Evolutionary conservation across 768 basidiomycete genomes (phyloP).

Genomic region (Tricholoma saponaceum): DNA sequence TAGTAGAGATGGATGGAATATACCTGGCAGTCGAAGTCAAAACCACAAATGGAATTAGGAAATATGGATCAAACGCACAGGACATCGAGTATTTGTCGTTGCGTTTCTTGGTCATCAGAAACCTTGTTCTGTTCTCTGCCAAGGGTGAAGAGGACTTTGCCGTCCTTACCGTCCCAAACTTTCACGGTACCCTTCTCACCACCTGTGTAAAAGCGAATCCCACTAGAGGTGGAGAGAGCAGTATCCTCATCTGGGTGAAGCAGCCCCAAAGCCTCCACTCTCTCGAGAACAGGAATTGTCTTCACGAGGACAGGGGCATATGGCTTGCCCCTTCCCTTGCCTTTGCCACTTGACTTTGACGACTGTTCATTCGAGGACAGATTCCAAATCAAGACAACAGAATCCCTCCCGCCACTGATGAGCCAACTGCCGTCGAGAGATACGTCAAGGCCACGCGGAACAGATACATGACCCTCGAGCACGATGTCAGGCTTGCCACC

Average conservation of each 20-base stretch:
- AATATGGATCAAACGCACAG: conserved; percentile 53
- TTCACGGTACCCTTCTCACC: conserved; percentile 86
- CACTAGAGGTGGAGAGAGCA: conserved; percentile 36
- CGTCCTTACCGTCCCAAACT: conserved; percentile 78
- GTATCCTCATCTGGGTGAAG: conserved; percentile 48
- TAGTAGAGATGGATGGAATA: conserved; percentile 52
- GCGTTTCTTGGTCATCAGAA: conserved; percentile 63
- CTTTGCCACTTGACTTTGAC: conserved; percentile 31
- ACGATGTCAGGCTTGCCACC: conserved; percentile 67
- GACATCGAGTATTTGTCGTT: conserved; percentile 77
- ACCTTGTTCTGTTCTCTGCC: conserved; percentile 45
- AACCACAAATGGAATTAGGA: not conserved
- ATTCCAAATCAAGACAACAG: conserved; percentile 93
- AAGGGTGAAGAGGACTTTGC: conserved; percentile 57
- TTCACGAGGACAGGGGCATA: conserved; percentile 58
- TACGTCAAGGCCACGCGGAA: conserved; percentile 87
- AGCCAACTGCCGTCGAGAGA: conserved; percentile 86
- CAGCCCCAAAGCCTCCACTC: conserved; percentile 83
- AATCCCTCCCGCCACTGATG: conserved; percentile 88
- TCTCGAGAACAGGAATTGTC: conserved; percentile 81
- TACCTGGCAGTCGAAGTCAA: conserved; percentile 47
- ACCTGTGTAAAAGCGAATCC: conserved; percentile 77
- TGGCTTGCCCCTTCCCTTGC: conserved; percentile 47
- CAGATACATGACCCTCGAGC: conserved; percentile 94
- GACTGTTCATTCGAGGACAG: conserved; percentile 36